Evolutionary conservation across 2,329 filamentous ascomycete species (phyloP).

Genomic region (Nemania sp.): DNA sequence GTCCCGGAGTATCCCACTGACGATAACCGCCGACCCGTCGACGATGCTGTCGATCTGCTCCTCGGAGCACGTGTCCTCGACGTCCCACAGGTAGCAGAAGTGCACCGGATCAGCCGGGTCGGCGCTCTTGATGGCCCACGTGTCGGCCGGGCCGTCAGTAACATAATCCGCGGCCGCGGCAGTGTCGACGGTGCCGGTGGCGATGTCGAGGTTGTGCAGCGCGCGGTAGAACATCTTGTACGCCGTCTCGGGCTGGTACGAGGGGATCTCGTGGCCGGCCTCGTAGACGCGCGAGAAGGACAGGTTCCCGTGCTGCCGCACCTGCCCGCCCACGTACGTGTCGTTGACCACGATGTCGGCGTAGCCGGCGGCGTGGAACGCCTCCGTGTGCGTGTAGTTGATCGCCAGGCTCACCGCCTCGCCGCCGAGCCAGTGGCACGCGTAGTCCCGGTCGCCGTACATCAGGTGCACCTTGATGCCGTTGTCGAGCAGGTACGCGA

Average conservation of each 20-base stretch:
- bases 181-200: slow-evolving; percentile 55
- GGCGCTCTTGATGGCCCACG: slow-evolving; percentile 54
- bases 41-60: slow-evolving; percentile 46
- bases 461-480: slow-evolving; percentile 61
- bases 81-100: slow-evolving; percentile 63
- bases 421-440: slow-evolving; percentile 62
- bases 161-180: slow-evolving; percentile 49
- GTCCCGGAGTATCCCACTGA: slow-evolving; percentile 42
- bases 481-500: slow-evolving; percentile 58
- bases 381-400: slow-evolving; percentile 47
- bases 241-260: slow-evolving; percentile 55
- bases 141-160: slow-evolving; percentile 37
- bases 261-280: slow-evolving; percentile 60
- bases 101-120: slow-evolving; percentile 51
- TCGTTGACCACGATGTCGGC: slow-evolving; percentile 64
- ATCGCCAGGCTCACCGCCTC: slow-evolving; percentile 56
- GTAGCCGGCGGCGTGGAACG: slow-evolving; percentile 64
- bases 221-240: slow-evolving; percentile 58
- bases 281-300: slow-evolving; percentile 64
- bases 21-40: slow-evolving; percentile 42
- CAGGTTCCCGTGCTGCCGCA: slow-evolving; percentile 71
- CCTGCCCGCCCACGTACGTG: slow-evolving; percentile 67
- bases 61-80: slow-evolving; percentile 57
- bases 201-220: slow-evolving; percentile 54
- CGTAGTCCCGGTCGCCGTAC: slow-evolving; percentile 63